These are phyloP conservation scores for Starmerella kuoi DNA, from an alignment of 805 yeast genomes.

Conservation along the genomic window DNA sequence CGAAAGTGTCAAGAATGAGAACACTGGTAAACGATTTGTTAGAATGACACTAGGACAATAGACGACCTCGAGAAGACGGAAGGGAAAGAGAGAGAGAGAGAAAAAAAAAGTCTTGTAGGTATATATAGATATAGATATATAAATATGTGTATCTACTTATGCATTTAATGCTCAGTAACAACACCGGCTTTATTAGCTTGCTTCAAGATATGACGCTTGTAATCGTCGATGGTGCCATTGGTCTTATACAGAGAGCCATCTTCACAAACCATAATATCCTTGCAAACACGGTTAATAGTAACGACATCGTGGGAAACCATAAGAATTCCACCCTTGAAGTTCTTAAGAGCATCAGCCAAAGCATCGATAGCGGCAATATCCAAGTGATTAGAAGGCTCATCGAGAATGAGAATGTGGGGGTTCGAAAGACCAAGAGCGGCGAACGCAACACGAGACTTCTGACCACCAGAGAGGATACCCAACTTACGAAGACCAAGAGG, in stretches of 20 bases:
- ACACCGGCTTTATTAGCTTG: slow-evolving; percentile 79
- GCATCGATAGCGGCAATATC: slow-evolving; percentile 98
- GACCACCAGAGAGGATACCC: slow-evolving; percentile 90
- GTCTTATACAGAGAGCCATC: slow-evolving; percentile 66
- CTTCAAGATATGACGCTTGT: slow-evolving; percentile 74
- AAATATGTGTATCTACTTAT: background rate
- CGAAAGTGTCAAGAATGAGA: slow-evolving; percentile 67
- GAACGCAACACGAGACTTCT: slow-evolving; percentile 94
- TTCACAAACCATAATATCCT: slow-evolving; percentile 93
- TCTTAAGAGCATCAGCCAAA: slow-evolving; percentile 71
- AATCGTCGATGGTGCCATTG: slow-evolving; percentile 72
- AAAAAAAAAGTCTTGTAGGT: too few species aligned
- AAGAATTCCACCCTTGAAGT: slow-evolving; percentile 87
- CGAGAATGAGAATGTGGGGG: slow-evolving; percentile 85
- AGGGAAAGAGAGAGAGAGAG: too few species aligned
- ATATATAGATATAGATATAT: background rate
- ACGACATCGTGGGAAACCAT: slow-evolving; percentile 98
- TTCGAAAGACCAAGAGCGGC: slow-evolving; percentile 83
- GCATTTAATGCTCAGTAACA: slow-evolving; percentile 59
- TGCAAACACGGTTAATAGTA: slow-evolving; percentile 76
- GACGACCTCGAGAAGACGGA: too few species aligned
- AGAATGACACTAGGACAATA: slow-evolving; percentile 36
- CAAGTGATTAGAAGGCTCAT: slow-evolving; percentile 97
- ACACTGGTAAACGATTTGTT: slow-evolving; percentile 86
- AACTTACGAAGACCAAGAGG: slow-evolving; percentile 84